phyloP scores from a whole-genome alignment of 83 land plant genomes.

The Picea abies region DNA sequence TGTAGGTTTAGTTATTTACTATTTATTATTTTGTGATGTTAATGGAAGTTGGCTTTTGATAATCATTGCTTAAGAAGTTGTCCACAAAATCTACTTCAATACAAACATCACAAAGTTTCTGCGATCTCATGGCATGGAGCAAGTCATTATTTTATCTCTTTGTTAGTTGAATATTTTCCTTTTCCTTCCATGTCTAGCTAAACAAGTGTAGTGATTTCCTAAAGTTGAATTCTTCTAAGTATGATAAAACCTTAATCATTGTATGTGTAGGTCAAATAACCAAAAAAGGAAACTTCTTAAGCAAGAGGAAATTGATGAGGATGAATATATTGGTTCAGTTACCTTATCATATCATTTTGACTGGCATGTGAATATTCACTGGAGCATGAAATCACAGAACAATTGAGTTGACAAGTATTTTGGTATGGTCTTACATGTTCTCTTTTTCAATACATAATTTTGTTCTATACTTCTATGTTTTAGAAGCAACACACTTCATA shows the following conservation, averaged over 20 bases:
- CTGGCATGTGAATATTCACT: neutral
- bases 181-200: neutral
- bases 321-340: too few relatives aligned
- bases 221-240: neutral
- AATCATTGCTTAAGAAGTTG: neutral
- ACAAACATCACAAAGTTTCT: neutral
- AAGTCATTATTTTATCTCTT: neutral
- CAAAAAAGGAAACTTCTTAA: conserved; percentile 27
- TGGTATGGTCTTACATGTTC: neutral
- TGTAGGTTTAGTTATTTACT: neutral
- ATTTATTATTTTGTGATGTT: neutral
- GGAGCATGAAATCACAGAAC: neutral
- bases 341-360: neutral
- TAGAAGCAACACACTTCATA: neutral
- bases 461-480: neutral
- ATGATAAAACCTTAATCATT: neutral
- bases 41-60: neutral
- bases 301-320: conserved; percentile 12
- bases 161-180: neutral
- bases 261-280: conserved; percentile 24
- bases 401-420: neutral
- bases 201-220: too few relatives aligned
- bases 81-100: neutral
- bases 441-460: neutral
- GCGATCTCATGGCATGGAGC: neutral